These are phyloP conservation scores for Mycena maculata DNA, from an alignment of 768 basidiomycete genomes.

Conservation along the genomic window DNA sequence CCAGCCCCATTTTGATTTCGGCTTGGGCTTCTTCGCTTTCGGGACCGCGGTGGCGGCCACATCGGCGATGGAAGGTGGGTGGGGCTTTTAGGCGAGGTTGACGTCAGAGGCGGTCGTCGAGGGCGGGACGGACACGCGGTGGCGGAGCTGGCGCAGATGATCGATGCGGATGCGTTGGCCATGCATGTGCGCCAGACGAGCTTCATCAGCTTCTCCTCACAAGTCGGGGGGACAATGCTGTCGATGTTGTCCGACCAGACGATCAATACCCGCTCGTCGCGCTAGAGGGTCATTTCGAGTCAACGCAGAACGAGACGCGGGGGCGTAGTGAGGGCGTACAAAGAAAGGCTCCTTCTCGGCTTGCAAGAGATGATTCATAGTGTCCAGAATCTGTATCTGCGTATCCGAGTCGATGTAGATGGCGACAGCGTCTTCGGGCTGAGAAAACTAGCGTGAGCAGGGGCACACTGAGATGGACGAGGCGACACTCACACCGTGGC, in stretches of 20 bases:
- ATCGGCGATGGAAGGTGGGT: slow-evolving; percentile 27
- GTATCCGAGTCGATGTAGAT: slow-evolving; percentile 84
- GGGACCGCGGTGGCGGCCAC: slow-evolving; percentile 34
- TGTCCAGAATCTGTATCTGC: slow-evolving; percentile 87
- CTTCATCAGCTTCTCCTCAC: slow-evolving; percentile 75
- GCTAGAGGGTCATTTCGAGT: slow-evolving; percentile 53
- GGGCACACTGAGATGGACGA: slow-evolving; percentile 9
- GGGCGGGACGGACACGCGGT: slow-evolving; percentile 55
- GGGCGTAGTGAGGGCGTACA: too few relatives aligned
- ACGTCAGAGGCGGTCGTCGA: slow-evolving; percentile 64
- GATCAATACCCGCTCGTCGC: slow-evolving; percentile 85
- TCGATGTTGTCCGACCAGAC: slow-evolving; percentile 90
- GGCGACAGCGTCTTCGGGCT: slow-evolving; percentile 68
- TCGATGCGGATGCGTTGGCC: slow-evolving; percentile 47
- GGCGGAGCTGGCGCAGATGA: slow-evolving; percentile 40
- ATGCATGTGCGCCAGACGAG: slow-evolving; percentile 63
- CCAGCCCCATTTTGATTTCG: slow-evolving; percentile 49
- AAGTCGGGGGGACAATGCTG: slow-evolving; percentile 79
- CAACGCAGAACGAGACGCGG: slow-evolving; percentile 2
- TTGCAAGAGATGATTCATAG: slow-evolving; percentile 70
- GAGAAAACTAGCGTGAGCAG: slow-evolving; percentile 11
- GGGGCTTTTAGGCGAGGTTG: slow-evolving; percentile 56
- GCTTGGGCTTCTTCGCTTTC: slow-evolving; percentile 15
- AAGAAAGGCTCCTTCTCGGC: slow-evolving; percentile 94
- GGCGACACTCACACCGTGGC: slow-evolving; percentile 66